Base-by-base conservation (phyloP, 805 yeast species). In the Suhomyces kilbournensis region DNA sequence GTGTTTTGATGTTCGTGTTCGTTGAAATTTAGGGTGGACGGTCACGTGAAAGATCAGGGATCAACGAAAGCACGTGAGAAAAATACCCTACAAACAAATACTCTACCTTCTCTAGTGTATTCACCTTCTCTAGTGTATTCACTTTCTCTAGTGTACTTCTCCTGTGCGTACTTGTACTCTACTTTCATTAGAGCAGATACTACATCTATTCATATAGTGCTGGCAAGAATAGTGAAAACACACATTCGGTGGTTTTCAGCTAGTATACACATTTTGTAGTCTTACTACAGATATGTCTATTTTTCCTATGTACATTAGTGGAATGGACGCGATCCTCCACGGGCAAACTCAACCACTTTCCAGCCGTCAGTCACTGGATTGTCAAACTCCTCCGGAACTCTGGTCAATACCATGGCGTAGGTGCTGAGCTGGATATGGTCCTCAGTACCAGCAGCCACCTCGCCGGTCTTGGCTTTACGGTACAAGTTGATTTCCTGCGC, bases 371-470 rank as follows among this genome's bases (percentile, higher is more conserved):
- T 94, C 64, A 85, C 92, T 50, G 82, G 80, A 68, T 94, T 88
- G 56, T 85, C 96, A 65, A 94, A 83, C 55, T 92, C 91, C 70
- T 92, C 99, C 3, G 97, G 91, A 49, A 89, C 77, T 70, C 99
- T 84, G 17, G 99, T 91, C 61, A 94, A 76, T 20, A 93, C 99
- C 91, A 94, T 83, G 40, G 96, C 98, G 68, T 94, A 94, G n/a
- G 96, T 86, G 62, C 96, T 85, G 80, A 90, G 81, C 69, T 90
- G 84, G 60, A 94, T 90, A 70, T 91, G 91, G 63, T 92, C 96
- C 66, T 91, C 97, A 30, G 91, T 84, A 63, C 99, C 99, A 7
- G 98, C 99, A 50, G 92, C 96, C 51, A 94, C 79, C 71, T 93
- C 96, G 48, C 96, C 96, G 30, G 97, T 88, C 76, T 92, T 92